Percentiles rank a stretch among this genome's conserved stretches.
These are phyloP conservation scores for Termitomyces sp. DNA, from an alignment of 768 basidiomycete genomes.

Conservation along the genomic window DNA sequence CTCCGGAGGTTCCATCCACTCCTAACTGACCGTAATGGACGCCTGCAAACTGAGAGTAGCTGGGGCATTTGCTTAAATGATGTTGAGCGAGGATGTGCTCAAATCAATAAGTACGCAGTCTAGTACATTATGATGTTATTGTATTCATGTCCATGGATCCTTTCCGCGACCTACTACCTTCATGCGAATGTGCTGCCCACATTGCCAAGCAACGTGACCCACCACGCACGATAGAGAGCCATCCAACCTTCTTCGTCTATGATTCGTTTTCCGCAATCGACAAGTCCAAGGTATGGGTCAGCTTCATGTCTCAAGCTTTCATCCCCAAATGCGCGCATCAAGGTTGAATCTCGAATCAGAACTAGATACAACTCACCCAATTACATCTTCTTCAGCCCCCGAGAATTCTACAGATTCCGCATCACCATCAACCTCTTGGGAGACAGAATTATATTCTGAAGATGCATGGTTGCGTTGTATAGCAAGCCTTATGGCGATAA, in stretches of 20 bases:
- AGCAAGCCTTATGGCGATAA: constrained; percentile 70
- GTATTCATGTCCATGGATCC: background rate
- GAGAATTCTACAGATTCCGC: constrained; percentile 57
- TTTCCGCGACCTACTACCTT: constrained; percentile 5
- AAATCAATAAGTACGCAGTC: background rate
- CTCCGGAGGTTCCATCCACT: too few relatives aligned
- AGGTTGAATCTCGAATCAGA: background rate
- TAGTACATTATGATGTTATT: background rate
- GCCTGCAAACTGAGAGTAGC: too few relatives aligned
- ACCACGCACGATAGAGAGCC: constrained; percentile 80
- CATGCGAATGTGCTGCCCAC: constrained; percentile 49
- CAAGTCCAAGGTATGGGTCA: constrained; percentile 71
- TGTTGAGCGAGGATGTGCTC: too few relatives aligned
- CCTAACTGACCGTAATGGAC: too few relatives aligned
- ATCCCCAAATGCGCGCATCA: constrained; percentile 2
- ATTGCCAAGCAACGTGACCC: constrained; percentile 68
- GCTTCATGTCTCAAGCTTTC: constrained; percentile 65
- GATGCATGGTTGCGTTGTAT: constrained; percentile 83
- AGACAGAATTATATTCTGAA: constrained; percentile 65
- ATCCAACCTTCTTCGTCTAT: constrained; percentile 72
- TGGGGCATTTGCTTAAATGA: too few relatives aligned
- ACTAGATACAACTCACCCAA: constrained; percentile 48
- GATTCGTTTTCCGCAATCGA: constrained; percentile 73
- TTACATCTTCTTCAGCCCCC: constrained; percentile 75
- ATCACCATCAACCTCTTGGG: constrained; percentile 69